Evolutionary conservation across 139 green algal genomes (phyloP), one percentile per base, ranked within the genome.

Genomic region (Coelastrella sp.): DNA sequence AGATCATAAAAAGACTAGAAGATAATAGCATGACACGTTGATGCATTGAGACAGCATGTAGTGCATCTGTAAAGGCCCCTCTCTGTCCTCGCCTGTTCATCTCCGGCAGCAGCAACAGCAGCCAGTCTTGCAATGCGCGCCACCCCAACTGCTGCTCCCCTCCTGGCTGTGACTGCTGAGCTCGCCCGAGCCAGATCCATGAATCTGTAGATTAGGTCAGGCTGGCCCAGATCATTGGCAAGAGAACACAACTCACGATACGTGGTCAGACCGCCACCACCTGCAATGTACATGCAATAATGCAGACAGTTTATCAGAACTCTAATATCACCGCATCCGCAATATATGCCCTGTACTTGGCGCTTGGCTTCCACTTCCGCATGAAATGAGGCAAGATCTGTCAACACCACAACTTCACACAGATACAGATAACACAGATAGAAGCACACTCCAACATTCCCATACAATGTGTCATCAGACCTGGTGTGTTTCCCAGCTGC

Each of bases 231-330:
- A 27, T 98, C 95, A 17, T 91, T 97, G 15, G 95, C 95, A 64
- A 99, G 84, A 0, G 89, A 90, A 87, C 96, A 98, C 60, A 98
- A 91, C 88, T 99, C 96, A 83, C 93, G 89, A 86, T 98, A 98
- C 0, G 96, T 98, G 60, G 76, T 93, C 48, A 98, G 69, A 25
- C 83, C 85, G 43, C 89, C 89, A 23, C 88, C 86, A 23, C 41
- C 51, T 38, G 87, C 17, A 64, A n/a, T n/a, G n/a, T n/a, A n/a
- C n/a, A n/a, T n/a, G n/a, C n/a, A n/a, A n/a, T n/a, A n/a, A n/a
- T n/a, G n/a, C n/a, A n/a, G n/a, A n/a, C n/a, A n/a, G n/a, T n/a
- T n/a, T n/a, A n/a, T n/a, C n/a, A n/a, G n/a, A n/a, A n/a, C n/a
- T n/a, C n/a, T n/a, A n/a, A n/a, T n/a, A n/a, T n/a, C n/a, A n/a